Conservation (phyloP, 2,329 filamentous ascomycete species). For the Penicillium griseofulvum region DNA sequence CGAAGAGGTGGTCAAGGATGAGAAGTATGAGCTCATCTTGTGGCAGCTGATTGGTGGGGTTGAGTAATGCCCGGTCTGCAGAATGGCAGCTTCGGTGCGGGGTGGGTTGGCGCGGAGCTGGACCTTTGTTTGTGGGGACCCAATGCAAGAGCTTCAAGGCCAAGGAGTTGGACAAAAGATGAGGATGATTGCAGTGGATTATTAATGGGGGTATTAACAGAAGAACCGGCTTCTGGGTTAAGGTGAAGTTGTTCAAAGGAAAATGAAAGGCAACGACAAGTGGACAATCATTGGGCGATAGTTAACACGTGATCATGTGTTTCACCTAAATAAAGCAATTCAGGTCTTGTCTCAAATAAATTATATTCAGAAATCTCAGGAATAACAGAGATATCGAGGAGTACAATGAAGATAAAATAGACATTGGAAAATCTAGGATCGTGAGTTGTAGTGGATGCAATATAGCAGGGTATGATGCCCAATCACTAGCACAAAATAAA, state of each 20-base stretch:
- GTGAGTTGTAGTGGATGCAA: conserved; percentile 29
- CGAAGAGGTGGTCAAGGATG: conserved; percentile 54
- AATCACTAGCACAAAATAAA: conserved; percentile 24
- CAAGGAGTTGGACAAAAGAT: neutral
- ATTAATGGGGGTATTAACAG: conserved; percentile 9
- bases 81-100: conserved; percentile 19
- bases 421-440: conserved; percentile 11
- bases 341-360: neutral
- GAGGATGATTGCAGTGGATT: neutral
- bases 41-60: neutral
- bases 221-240: conserved; percentile 23
- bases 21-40: conserved; percentile 77
- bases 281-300: neutral
- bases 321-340: neutral
- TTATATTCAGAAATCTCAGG: neutral
- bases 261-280: conserved; percentile 6
- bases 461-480: conserved; percentile 36
- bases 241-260: neutral
- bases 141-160: neutral
- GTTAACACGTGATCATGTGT: conserved; percentile 18
- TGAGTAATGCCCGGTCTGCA: conserved; percentile 4
- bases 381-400: neutral
- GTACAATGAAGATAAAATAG: neutral
- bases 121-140: conserved; percentile 14
- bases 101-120: conserved; percentile 19